Base-by-base conservation (phyloP, 306 rosid species). In the Vigna hirtella region DNA sequence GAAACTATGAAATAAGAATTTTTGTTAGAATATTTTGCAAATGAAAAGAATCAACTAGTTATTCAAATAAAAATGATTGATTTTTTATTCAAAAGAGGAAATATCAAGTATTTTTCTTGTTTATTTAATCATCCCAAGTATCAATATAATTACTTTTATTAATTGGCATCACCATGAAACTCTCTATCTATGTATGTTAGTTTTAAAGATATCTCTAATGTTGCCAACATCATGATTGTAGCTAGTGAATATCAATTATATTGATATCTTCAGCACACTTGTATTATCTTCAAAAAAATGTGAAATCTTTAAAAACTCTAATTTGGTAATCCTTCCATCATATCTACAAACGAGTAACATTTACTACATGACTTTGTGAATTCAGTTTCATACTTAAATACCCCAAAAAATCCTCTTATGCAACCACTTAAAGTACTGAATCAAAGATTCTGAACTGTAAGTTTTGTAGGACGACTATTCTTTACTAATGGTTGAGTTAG, bases 181-280 rank as follows among this genome's bases (percentile, higher is more conserved):
- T 66, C 20, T 9, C 15, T 52, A 16, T 53, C 0, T 52, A n/a
- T 65, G 20, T 28, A 20, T 20, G 22, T 20, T 36, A 50, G 34
- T 50, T 26, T 32, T 57, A 34, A 40, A 68, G 70, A 42, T 4
- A 56, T 30, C 14, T 28, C 28, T 9, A 78, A 18, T 59, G 62
- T 17, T 59, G 16, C 18, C 22, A 38, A 30, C 68, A n/a, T 36
- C 40, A 57, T 79, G 45, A 59, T 17, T 78, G 77, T 58, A 70
- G 6, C 10, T 47, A 70, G 9, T 9, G 48, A 1, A 5, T 7
- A 58, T 24, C 12, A 30, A 30, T 32, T 43, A 12, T 5, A 61
- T 59, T 28, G 49, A 62, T n/a, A 0, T 61, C 7, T 58, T 47
- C 22, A 2, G 15, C 58, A 9, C 12, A 9, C 12, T 22, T 70